Base-by-base conservation (phyloP, 2,329 filamentous ascomycete genomes). In the Neoascochyta sp. region DNA sequence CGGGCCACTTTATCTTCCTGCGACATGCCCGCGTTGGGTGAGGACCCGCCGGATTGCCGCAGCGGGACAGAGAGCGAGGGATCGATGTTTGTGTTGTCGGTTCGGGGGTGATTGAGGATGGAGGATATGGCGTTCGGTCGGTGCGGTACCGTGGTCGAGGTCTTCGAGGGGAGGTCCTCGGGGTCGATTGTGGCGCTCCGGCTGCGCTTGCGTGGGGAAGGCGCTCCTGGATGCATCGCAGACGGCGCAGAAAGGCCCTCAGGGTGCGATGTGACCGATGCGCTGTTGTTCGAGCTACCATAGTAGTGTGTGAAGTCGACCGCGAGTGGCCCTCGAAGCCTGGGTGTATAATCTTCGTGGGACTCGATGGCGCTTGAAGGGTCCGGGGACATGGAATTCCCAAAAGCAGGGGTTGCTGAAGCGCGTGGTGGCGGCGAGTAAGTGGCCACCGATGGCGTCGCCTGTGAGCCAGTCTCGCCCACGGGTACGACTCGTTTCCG, bases 401-500 rank as follows among this genome's bases (percentile, higher is more conserved):
- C 56, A 24, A 57, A 55, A 12, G 34, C 39, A 6, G 55, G 55
- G 4, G 55, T 54, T 16, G 53, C 46, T 6, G 47, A 54, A 16
- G 45, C 36, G 24, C 49, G 52, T 22, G 41, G 54, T 24, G 45
- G 45, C 6, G 54, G 55, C 8, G 56, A 59, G 34, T 57, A 57
- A 31, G 45, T 43, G 16, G 53, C 42, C 9, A 51, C 25, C n/a
- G 54, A 57, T 11, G 45, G 41, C n/a, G 52, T 29, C 9, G 50
- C 41, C 34, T 57, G 54, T 7, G 54, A 53, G 25, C 34, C 32
- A 34, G 70, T 70, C 32, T 68, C 63, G 15, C 78, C 69, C 11
- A 85, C 87, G 11, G 90, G 89, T 23, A 96, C 89, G 5, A 96
- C 88, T 36, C 92, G 81, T 71, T 96, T 96, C 39, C 92, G 76